Conservation (phyloP, 2,329 filamentous ascomycete genomes). For the Fusarium nygamai region DNA sequence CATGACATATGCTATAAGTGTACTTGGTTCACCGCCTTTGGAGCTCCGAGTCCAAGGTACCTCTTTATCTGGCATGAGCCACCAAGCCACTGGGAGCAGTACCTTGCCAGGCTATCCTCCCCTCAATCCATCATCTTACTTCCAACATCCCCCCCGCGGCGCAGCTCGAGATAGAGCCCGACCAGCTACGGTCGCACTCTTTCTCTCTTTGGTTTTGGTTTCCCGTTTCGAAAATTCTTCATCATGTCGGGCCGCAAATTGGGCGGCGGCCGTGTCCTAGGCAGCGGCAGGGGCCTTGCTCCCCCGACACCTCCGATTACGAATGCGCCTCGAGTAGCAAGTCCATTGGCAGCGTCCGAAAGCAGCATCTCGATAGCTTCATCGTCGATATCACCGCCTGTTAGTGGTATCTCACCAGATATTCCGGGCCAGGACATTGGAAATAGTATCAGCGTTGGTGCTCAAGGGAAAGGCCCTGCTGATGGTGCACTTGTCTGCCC, state of each 20-base stretch:
- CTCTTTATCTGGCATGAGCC: conserved; percentile 25
- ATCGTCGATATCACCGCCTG: conserved; percentile 69
- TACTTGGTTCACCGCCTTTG: conserved; percentile 15
- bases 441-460: conserved; percentile 78
- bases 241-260: conserved; percentile 86
- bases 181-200: conserved; percentile 49
- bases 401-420: conserved; percentile 71
- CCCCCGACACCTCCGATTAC: conserved; percentile 61
- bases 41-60: neutral
- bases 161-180: conserved; percentile 49
- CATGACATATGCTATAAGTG: conserved; percentile 18
- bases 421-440: conserved; percentile 77
- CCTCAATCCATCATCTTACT: conserved; percentile 31
- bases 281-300: conserved; percentile 84
- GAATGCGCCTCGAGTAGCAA: conserved; percentile 57
- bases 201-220: neutral
- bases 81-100: conserved; percentile 7
- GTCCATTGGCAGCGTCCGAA: conserved; percentile 65
- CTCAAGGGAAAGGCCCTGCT: conserved; percentile 60
- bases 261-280: conserved; percentile 90
- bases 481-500: conserved; percentile 82
- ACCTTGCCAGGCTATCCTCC: conserved; percentile 13
- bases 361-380: conserved; percentile 85
- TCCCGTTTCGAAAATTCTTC: neutral
- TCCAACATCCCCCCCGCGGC: conserved; percentile 23